These are phyloP conservation scores for Neofusicoccum sp. DNA, from an alignment of 2,329 filamentous ascomycete genomes.

Conservation along the genomic window DNA sequence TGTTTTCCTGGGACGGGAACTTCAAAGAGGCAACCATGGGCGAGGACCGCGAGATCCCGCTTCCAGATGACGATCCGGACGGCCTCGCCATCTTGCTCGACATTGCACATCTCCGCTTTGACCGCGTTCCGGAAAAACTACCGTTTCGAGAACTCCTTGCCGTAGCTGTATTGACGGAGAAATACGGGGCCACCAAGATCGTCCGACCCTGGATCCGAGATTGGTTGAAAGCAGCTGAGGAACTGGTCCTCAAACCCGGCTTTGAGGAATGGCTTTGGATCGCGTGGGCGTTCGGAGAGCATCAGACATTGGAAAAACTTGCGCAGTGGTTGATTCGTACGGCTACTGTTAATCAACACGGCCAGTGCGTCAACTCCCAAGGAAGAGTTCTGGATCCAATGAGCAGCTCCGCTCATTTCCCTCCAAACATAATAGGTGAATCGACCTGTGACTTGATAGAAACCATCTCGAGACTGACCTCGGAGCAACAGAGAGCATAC, in stretches of 20 bases:
- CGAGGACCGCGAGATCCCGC: not conserved
- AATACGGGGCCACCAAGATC: slow-evolving; percentile 3
- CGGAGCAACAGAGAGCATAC: not conserved
- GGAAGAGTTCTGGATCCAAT: not conserved
- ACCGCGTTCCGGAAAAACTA: not conserved
- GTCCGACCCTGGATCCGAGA: slow-evolving; percentile 7
- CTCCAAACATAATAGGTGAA: not conserved
- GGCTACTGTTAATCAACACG: not conserved
- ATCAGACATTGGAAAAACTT: not conserved
- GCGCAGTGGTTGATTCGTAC: not conserved
- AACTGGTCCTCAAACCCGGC: not conserved
- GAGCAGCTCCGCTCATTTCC: not conserved
- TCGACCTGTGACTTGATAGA: not conserved
- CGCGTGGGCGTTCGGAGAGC: not conserved
- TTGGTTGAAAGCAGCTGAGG: not conserved
- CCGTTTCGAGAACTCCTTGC: not conserved
- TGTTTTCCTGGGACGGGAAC: not conserved
- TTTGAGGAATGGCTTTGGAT: slow-evolving; percentile 13
- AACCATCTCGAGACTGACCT: too few species aligned
- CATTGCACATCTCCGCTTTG: slow-evolving; percentile 20
- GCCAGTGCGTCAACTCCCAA: not conserved
- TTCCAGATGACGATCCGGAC: slow-evolving; percentile 19
- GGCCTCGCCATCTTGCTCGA: slow-evolving; percentile 14
- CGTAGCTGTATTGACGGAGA: slow-evolving; percentile 10
- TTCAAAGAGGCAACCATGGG: not conserved